Evolutionary conservation across 2,329 filamentous ascomycete species (phyloP).

Genomic region (Microcyclospora tardicrescens): DNA sequence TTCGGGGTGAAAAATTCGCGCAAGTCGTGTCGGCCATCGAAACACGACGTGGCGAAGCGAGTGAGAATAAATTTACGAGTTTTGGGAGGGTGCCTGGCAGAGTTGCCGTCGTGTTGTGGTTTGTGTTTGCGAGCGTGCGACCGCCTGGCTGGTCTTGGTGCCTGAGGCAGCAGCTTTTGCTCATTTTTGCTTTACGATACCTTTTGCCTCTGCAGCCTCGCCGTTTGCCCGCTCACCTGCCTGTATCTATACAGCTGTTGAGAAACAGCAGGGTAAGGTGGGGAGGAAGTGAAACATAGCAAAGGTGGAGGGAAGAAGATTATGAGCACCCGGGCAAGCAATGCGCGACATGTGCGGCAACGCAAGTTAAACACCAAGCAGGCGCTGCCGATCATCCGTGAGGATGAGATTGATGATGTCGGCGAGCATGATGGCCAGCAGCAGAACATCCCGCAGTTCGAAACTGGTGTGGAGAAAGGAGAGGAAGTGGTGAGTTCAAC

Average conservation of each 20-base stretch:
- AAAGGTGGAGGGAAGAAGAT: not conserved
- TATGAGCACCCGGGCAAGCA: slow-evolving; percentile 15
- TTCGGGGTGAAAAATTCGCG: too few relatives aligned
- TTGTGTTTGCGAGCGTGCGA: too few relatives aligned
- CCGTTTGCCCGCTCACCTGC: not conserved
- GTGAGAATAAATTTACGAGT: too few relatives aligned
- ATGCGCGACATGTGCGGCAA: slow-evolving; percentile 47
- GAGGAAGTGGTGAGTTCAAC: slow-evolving; percentile 79
- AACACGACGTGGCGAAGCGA: too few relatives aligned
- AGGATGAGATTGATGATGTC: slow-evolving; percentile 71
- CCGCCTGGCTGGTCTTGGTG: slow-evolving; percentile 1
- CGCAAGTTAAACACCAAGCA: slow-evolving; percentile 91
- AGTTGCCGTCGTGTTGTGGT: too few relatives aligned
- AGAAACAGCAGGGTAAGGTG: not conserved
- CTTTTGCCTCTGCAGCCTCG: too few relatives aligned
- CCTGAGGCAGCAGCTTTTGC: slow-evolving; percentile 4
- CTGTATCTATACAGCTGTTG: not conserved
- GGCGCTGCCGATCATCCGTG: slow-evolving; percentile 71
- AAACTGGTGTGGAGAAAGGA: slow-evolving; percentile 90
- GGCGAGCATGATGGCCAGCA: slow-evolving; percentile 69
- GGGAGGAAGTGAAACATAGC: not conserved
- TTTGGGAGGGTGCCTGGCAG: too few relatives aligned
- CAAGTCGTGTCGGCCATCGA: too few relatives aligned
- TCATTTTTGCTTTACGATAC: too few relatives aligned
- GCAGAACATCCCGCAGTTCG: slow-evolving; percentile 69